Evolutionary conservation across 176 grass and related monocot species (phyloP).

Genomic region (Zizania latifolia): DNA sequence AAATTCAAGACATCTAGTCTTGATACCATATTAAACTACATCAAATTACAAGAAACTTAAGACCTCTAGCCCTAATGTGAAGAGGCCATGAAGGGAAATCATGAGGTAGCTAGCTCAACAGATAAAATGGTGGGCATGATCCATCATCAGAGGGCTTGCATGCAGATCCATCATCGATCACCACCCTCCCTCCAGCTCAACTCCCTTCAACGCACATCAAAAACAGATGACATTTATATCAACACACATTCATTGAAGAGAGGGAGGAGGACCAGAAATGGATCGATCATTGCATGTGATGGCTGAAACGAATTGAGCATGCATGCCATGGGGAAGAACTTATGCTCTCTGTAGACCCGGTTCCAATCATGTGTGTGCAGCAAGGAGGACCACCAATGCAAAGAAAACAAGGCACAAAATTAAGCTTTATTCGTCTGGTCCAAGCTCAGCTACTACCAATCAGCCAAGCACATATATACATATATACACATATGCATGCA

Average conservation of each 20-base stretch:
- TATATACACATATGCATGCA: neutral
- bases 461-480: neutral
- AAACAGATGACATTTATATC: slow-evolving; percentile 16
- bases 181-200: neutral
- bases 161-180: slow-evolving; percentile 14
- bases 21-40: too few species aligned
- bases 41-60: too few species aligned
- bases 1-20: too few species aligned
- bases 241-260: neutral
- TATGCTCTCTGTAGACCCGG: slow-evolving; percentile 44
- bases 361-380: slow-evolving; percentile 22
- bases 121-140: slow-evolving; percentile 8
- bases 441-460: slow-evolving; percentile 3
- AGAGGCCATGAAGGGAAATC: neutral
- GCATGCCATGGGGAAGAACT: slow-evolving; percentile 39
- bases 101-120: neutral
- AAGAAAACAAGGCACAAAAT: neutral
- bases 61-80: too few species aligned
- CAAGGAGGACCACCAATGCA: slow-evolving; percentile 19
- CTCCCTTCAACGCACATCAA: slow-evolving; percentile 11
- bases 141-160: neutral
- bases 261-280: slow-evolving; percentile 24
- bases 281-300: slow-evolving; percentile 6
- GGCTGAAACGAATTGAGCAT: slow-evolving; percentile 21
- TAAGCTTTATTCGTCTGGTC: slow-evolving; percentile 22